Conservation (phyloP, 2,329 filamentous ascomycete genomes). For the Monilinia aucupariae region DNA sequence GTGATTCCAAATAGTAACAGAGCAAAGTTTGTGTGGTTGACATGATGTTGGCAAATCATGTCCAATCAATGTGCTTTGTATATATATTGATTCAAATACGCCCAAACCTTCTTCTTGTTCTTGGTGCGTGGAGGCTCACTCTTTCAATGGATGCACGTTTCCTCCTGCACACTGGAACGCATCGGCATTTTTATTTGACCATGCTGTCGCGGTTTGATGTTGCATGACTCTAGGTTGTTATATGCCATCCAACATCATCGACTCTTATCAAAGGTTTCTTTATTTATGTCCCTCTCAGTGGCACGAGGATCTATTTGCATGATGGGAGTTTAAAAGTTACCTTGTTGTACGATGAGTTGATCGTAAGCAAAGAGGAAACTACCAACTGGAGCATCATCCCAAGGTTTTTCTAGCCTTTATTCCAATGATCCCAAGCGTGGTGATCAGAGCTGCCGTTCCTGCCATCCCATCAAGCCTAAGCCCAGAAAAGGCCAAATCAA, state of each 20-base stretch:
- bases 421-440: too few species aligned
- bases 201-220: background rate
- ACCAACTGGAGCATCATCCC: background rate
- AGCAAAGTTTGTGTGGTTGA: background rate
- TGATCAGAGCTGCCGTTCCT: too few species aligned
- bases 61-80: background rate
- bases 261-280: background rate
- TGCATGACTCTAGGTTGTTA: too few species aligned
- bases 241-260: background rate
- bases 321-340: background rate
- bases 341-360: too few species aligned
- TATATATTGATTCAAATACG: background rate
- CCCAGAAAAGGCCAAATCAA: background rate
- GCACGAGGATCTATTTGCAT: background rate
- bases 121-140: background rate
- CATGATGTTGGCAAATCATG: conserved; percentile 5
- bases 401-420: too few species aligned
- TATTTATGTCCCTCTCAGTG: background rate
- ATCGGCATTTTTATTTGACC: background rate
- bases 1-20: background rate
- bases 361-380: background rate
- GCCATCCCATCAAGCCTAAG: too few species aligned
- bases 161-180: background rate
- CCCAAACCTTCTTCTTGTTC: background rate
- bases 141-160: background rate